A percentile compares a stretch with the other conserved stretches of the same genome.
Conservation (phyloP, 305 asterid species). For the Fraxinus floribunda region DNA sequence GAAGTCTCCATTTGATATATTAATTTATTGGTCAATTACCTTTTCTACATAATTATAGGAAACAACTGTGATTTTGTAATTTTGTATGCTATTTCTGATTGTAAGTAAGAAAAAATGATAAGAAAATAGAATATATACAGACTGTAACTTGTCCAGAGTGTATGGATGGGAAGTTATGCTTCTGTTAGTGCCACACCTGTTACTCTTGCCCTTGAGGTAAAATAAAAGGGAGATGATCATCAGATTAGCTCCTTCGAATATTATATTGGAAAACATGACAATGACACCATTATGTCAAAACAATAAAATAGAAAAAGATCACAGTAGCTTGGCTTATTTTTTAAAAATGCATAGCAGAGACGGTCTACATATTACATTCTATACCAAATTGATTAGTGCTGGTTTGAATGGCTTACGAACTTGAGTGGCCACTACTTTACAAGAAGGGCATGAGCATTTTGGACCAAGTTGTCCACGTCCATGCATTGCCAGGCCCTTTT, state of each 20-base stretch:
- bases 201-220: background rate
- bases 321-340: constrained; percentile 1
- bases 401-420: constrained; percentile 10
- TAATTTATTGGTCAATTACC: constrained; percentile 1
- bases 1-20: constrained; percentile 4
- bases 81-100: background rate
- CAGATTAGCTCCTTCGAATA: constrained; percentile 9
- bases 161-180: background rate
- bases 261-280: constrained; percentile 10
- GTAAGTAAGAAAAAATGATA: constrained; percentile 8
- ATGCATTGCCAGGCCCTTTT: background rate
- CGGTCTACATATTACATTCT: background rate
- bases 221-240: background rate
- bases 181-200: background rate
- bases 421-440: constrained; percentile 9
- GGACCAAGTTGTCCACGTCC: background rate
- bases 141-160: background rate
- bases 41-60: constrained; percentile 18
- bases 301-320: background rate
- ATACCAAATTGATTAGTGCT: background rate
- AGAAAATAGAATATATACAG: constrained; percentile 14
- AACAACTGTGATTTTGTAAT: background rate
- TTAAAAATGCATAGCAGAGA: background rate
- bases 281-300: background rate
- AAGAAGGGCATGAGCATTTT: constrained; percentile 1